Evolutionary conservation across 2,329 filamentous ascomycete genomes (phyloP).

Genomic region (Ceratocystis diversiconidia): DNA sequence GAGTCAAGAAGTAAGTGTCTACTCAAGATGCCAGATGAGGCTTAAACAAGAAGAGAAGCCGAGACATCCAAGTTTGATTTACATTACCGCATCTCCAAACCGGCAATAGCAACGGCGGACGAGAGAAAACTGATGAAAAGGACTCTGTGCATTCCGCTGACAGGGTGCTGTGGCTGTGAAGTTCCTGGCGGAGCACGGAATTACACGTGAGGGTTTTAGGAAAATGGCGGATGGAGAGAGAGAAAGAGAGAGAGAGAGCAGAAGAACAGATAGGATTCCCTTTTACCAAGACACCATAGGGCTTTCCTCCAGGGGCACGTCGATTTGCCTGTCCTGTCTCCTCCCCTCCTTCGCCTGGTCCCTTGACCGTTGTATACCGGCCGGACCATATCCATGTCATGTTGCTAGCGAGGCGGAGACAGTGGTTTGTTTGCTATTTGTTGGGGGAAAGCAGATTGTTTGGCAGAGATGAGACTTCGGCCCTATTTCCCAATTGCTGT

Average conservation of each 20-base stretch:
- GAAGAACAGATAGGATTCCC: background rate
- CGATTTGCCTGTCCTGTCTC: too few relatives aligned
- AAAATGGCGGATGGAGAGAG: background rate
- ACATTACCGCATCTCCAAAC: background rate
- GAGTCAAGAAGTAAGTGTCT: background rate
- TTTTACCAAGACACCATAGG: background rate
- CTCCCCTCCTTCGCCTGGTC: too few relatives aligned
- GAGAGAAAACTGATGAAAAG: background rate
- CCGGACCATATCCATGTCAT: too few relatives aligned
- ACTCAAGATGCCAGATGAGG: background rate
- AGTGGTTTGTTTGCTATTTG: too few relatives aligned
- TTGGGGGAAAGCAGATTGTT: too few relatives aligned
- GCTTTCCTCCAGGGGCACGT: too few relatives aligned
- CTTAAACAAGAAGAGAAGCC: background rate
- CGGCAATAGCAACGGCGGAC: background rate
- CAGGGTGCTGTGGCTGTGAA: background rate
- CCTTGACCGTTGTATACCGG: too few relatives aligned
- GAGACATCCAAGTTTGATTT: background rate
- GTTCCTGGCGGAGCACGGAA: background rate
- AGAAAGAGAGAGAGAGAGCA: background rate
- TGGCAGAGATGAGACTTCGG: background rate
- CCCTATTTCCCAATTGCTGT: background rate
- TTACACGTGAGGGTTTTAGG: background rate
- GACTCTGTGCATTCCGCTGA: background rate
- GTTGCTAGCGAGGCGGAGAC: too few relatives aligned